These are phyloP conservation scores for Allium sativum DNA, from an alignment of 106 monocot species.

Conservation along the genomic window DNA sequence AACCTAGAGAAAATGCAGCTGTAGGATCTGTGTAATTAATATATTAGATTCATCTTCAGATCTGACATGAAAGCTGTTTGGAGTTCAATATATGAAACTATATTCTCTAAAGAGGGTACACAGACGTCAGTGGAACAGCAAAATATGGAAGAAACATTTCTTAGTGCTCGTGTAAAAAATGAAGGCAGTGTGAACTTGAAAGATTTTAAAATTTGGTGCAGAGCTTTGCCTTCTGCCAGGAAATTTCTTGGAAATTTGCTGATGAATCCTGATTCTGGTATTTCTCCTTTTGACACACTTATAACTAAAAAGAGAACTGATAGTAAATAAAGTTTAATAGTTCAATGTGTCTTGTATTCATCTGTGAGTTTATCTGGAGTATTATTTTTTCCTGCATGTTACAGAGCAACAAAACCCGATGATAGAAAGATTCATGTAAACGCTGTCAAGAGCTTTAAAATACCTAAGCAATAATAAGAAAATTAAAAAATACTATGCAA, in stretches of 20 bases:
- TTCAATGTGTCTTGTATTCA: too few relatives aligned
- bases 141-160: constrained; percentile 34
- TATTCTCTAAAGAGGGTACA: constrained; percentile 28
- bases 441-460: too few relatives aligned
- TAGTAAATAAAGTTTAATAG: too few relatives aligned
- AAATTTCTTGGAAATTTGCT: constrained; percentile 78
- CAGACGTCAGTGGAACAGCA: constrained; percentile 16
- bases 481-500: too few relatives aligned
- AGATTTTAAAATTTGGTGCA: constrained; percentile 83
- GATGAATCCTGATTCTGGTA: constrained; percentile 62
- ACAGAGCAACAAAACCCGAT: too few relatives aligned
- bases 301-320: too few relatives aligned
- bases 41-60: constrained; percentile 14
- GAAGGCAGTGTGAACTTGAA: constrained; percentile 41
- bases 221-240: constrained; percentile 48
- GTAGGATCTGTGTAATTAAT: too few relatives aligned
- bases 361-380: too few relatives aligned
- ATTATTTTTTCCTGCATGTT: too few relatives aligned
- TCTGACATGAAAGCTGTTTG: constrained; percentile 76
- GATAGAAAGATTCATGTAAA: too few relatives aligned
- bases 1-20: too few relatives aligned
- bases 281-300: not conserved
- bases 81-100: constrained; percentile 42
- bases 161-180: constrained; percentile 36
- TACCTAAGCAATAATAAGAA: too few relatives aligned